A percentile compares a stretch with the other conserved stretches of the same genome.
These are phyloP conservation scores for Trichophyton mentagrophytes DNA, from an alignment of 2,329 filamentous ascomycete species.

Conservation along the genomic window DNA sequence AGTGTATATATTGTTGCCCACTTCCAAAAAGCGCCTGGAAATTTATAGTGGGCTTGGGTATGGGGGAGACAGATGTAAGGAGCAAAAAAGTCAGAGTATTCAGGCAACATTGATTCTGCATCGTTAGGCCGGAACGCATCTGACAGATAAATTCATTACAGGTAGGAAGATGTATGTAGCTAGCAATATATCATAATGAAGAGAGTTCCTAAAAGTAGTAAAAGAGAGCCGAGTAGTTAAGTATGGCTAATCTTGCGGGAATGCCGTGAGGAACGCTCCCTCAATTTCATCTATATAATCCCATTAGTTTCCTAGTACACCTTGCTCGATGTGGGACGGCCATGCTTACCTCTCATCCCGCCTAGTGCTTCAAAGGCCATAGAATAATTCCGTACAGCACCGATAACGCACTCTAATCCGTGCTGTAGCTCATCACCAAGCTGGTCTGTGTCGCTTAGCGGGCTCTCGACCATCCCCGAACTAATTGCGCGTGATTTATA, in stretches of 20 bases:
- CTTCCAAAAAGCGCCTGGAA: not conserved
- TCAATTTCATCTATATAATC: slow-evolving; percentile 28
- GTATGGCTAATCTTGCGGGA: slow-evolving; percentile 19
- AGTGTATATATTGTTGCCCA: not conserved
- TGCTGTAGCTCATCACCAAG: slow-evolving; percentile 26
- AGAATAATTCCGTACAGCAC: slow-evolving; percentile 29
- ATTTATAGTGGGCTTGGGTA: not conserved
- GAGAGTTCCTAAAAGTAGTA: not conserved
- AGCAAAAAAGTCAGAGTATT: not conserved
- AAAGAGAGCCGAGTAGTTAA: not conserved
- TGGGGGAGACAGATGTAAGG: not conserved
- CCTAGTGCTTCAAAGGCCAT: slow-evolving; percentile 32
- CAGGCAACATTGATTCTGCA: not conserved
- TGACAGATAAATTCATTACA: not conserved
- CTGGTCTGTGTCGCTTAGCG: slow-evolving; percentile 17
- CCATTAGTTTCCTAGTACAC: not conserved
- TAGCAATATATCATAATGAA: not conserved
- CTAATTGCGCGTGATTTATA: slow-evolving; percentile 31
- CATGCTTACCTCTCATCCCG: slow-evolving; percentile 30
- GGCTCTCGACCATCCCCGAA: slow-evolving; percentile 17
- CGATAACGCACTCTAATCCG: slow-evolving; percentile 28
- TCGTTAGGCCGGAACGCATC: not conserved
- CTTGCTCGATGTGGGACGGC: too few species aligned
- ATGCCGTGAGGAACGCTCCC: slow-evolving; percentile 32
- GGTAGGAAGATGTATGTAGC: too few species aligned